Base-by-base conservation (phyloP, 345 rosid genomes). In the Excoecaria agallocha region DNA sequence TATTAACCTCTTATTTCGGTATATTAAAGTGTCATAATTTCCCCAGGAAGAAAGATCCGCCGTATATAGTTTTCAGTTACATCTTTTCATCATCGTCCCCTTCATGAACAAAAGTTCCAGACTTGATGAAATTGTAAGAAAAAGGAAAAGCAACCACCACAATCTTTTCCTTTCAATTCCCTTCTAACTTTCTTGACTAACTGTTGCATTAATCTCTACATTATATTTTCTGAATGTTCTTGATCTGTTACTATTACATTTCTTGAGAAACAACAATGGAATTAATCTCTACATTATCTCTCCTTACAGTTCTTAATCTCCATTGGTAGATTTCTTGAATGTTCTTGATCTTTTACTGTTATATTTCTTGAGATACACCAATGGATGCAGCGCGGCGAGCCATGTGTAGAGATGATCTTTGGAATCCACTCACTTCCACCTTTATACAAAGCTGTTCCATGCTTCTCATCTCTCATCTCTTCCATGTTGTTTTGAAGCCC, bases 361-460 rank as follows among this genome's bases (percentile, higher is more conserved):
- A 22, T 4, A 10, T 30, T 62, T 62, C 43, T 62, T 37, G n/a
- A 37, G 10, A 19, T 16, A 30, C 69, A n/a, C 43, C 46, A 46
- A 66, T 46, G 55, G 70, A 66, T 12, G 70, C 70, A 66, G 70
- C 70, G 22, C 15, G n/a, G 22, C 30, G 70, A 66, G 70, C 70
- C 5, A 66, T 66, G 38, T 66, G 70, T 4, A 67, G 57, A 49
- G 30, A 67, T 67, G 56, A 67, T 67, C 57, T 67, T 12, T 20
- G 46, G 6, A 66, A 49, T 19, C 70, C 70, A 24, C 57, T 67
- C 8, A 48, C 70, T 9, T 48, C 70, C n/a, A 66, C 55, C 54
- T 66, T 66, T 16, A 20, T 66, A 51, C 70, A 66, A 46, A 66
- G 55, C 11, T 22, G 70, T 13, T 2, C 6, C 7, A 45, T 66